Percentiles rank a stretch among this genome's conserved stretches.
These are phyloP conservation scores for Protomyces pachydermus DNA, from an alignment of 1,139 yeast species.

Conservation along the genomic window DNA sequence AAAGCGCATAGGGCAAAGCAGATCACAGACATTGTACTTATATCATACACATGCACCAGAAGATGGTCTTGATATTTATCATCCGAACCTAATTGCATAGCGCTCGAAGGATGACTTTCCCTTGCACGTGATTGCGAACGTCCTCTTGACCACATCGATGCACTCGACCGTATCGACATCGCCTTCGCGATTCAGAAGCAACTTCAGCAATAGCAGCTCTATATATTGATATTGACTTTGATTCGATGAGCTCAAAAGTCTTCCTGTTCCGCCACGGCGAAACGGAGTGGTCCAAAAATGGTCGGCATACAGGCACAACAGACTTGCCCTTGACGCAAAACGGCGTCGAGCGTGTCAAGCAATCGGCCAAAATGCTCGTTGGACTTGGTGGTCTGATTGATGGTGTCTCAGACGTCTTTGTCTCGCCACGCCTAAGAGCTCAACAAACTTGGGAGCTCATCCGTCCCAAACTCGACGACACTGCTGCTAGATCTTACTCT, in stretches of 20 bases:
- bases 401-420: conserved; percentile 58
- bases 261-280: conserved; percentile 47
- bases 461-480: conserved; percentile 28
- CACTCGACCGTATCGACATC: too few species aligned
- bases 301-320: conserved; percentile 83
- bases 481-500: conserved; percentile 35
- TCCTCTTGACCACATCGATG: too few species aligned
- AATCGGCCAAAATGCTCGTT: conserved; percentile 67
- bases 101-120: too few species aligned
- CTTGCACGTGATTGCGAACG: too few species aligned
- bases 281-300: conserved; percentile 92
- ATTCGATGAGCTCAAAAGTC: conserved; percentile 9
- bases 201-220: too few species aligned
- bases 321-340: conserved; percentile 47
- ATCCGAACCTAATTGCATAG: too few species aligned
- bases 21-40: too few species aligned
- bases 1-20: too few species aligned
- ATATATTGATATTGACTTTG: too few species aligned
- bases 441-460: conserved; percentile 55
- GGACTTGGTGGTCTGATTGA: conserved; percentile 58
- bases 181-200: too few species aligned
- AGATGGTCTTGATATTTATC: too few species aligned
- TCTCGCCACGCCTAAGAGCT: conserved; percentile 81
- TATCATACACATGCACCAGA: too few species aligned
- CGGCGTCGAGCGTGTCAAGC: conserved; percentile 69